Evolutionary conservation across 176 grass and related monocot species (phyloP), one percentile per base, ranked within the genome.

Genomic region (Oryza longistaminata): DNA sequence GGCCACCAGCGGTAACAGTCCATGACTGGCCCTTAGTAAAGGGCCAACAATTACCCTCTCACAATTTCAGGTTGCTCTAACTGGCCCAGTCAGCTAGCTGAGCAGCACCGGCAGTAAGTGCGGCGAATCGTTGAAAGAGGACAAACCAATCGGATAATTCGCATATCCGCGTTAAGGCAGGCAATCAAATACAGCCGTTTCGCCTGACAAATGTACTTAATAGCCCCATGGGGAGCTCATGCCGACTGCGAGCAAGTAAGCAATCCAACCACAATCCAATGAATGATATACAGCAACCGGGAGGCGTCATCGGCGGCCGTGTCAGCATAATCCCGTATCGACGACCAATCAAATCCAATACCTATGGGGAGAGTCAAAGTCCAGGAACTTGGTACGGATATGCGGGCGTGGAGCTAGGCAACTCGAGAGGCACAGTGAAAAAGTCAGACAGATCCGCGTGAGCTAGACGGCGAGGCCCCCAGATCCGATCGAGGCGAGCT

Each of bases 401-500:
- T 5, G 53, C 4, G 50, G 19, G 19, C 53, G 50, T 50, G 9
- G 17, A 58, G 6, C 16, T 58, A 58, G 52, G 52, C 5, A 19
- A 60, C 6, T 19, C 55, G 16, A 9, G 55, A 22, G 19, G 6
- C 7, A 9, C 4, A 9, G 19, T 21, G 2, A 12, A 22, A 46
- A 42, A 46, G 15, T 50, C 43, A 61, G 77, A 22, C 58, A 82
- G 85, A 87, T 87, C 85, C 78, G 48, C 15, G 15, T 44, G 31
- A 48, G 2, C 3, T 13, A n/a, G 31, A n/a, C 4, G 43, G 25
- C 62, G 50, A 64, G 45, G 50, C 50, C 50, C 15, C 49, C 77
- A 81, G 85, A 87, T 87, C 86, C 37, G 50, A 82, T 77, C 68
- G 73, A 67, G 83, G 19, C 2, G 66, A n/a, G 17, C 17, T 7